Evolutionary conservation across 352 stramenopile genomes (phyloP).

Genomic region (Elongisporangium undulatum): DNA sequence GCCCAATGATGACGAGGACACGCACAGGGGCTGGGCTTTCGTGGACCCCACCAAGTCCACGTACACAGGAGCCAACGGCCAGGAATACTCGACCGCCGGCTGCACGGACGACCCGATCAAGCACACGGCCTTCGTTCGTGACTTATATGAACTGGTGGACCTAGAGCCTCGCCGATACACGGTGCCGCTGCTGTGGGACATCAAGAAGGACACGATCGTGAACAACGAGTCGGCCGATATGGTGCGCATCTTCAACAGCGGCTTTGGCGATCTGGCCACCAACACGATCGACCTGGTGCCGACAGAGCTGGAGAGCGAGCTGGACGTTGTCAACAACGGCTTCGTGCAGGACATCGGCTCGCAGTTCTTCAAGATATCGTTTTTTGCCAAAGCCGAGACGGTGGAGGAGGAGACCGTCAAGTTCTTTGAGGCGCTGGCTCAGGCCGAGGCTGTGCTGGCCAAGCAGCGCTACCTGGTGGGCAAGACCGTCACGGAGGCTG

Average conservation of each 20-base stretch:
- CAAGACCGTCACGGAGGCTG: constrained; percentile 23
- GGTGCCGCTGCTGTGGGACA: constrained; percentile 74
- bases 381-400: constrained; percentile 55
- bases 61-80: constrained; percentile 4
- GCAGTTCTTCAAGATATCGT: constrained; percentile 44
- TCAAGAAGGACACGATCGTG: constrained; percentile 59
- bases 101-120: constrained; percentile 20
- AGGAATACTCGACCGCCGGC: constrained; percentile 15
- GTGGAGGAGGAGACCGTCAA: constrained; percentile 25
- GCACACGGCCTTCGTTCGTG: constrained; percentile 15
- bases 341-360: constrained; percentile 58
- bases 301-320: constrained; percentile 31
- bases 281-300: constrained; percentile 41
- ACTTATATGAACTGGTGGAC: constrained; percentile 35
- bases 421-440: constrained; percentile 18
- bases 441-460: constrained; percentile 15
- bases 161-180: constrained; percentile 16
- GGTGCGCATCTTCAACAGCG: constrained; percentile 51
- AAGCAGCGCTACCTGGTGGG: constrained; percentile 13
- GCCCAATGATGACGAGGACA: constrained; percentile 20
- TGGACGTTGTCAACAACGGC: constrained; percentile 64
- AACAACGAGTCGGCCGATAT: constrained; percentile 76
- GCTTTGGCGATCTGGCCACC: constrained; percentile 31
- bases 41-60: constrained; percentile 7
- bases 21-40: constrained; percentile 15